A percentile compares a stretch with the other conserved stretches of the same genome.
phyloP scores from a whole-genome alignment of 2,329 filamentous ascomycete genomes.

The Peltaster fructicola region DNA sequence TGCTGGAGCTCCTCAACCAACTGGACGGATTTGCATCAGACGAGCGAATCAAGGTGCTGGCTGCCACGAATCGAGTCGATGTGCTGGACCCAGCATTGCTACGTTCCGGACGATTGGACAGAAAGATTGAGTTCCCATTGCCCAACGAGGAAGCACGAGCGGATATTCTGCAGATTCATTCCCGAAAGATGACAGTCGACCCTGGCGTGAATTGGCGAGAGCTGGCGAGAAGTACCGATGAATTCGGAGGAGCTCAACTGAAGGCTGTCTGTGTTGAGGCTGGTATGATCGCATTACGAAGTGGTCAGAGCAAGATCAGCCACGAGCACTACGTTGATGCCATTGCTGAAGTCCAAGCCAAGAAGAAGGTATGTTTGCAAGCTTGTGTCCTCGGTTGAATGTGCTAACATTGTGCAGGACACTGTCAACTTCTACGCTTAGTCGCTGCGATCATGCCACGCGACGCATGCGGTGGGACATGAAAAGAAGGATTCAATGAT shows the following conservation, averaged over 20 bases:
- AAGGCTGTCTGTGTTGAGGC: conserved; percentile 98
- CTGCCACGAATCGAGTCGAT: conserved; percentile 96
- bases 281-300: conserved; percentile 93
- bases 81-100: conserved; percentile 91
- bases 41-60: conserved; percentile 96
- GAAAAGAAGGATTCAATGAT: too few species aligned
- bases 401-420: conserved; percentile 11
- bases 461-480: too few species aligned
- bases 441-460: too few species aligned
- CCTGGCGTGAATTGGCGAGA: conserved; percentile 90
- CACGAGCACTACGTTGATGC: conserved; percentile 99
- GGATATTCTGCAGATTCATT: conserved; percentile 95
- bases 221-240: conserved; percentile 87
- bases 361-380: conserved; percentile 55
- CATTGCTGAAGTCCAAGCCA: conserved; percentile 82
- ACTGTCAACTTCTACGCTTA: conserved; percentile 22
- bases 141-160: conserved; percentile 95
- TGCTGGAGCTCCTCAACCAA: conserved; percentile 96
- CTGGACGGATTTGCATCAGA: conserved; percentile 96
- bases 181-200: conserved; percentile 94
- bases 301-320: conserved; percentile 87
- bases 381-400: background rate
- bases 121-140: conserved; percentile 97
- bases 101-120: conserved; percentile 90
- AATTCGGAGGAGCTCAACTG: conserved; percentile 93